Conservation (phyloP, 2,329 filamentous ascomycete genomes). For the Beauveria bassiana region DNA sequence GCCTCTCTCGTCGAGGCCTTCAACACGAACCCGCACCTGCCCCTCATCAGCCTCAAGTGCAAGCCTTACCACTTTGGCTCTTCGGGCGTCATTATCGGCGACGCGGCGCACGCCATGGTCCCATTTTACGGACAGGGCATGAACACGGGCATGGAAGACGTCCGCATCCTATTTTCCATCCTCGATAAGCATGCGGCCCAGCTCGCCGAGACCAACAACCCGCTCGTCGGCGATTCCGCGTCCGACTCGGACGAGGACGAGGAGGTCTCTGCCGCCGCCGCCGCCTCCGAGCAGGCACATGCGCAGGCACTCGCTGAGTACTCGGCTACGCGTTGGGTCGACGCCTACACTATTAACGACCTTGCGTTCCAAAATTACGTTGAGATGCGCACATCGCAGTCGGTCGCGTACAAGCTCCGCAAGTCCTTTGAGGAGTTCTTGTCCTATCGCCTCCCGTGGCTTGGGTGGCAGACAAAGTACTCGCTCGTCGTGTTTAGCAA, state of each 20-base stretch:
- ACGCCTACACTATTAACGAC: slow-evolving; percentile 87
- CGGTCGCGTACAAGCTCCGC: slow-evolving; percentile 66
- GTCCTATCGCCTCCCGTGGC: slow-evolving; percentile 62
- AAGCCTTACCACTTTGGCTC: slow-evolving; percentile 74
- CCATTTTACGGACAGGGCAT: slow-evolving; percentile 98
- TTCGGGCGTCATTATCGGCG: slow-evolving; percentile 78
- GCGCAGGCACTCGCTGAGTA: slow-evolving; percentile 66
- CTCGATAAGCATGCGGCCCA: slow-evolving; percentile 58
- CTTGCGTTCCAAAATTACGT: slow-evolving; percentile 85
- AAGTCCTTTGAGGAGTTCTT: slow-evolving; percentile 84
- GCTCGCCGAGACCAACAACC: slow-evolving; percentile 36
- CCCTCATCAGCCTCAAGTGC: slow-evolving; percentile 90
- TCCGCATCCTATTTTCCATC: slow-evolving; percentile 75
- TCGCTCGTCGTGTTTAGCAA: slow-evolving; percentile 89
- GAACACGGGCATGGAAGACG: slow-evolving; percentile 93
- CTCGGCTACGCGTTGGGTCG: slow-evolving; percentile 62
- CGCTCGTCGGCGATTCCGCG: slow-evolving; percentile 18
- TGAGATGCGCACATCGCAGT: slow-evolving; percentile 88
- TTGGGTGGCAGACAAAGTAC: slow-evolving; percentile 92
- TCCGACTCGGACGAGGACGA: background rate
- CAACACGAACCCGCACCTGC: slow-evolving; percentile 75
- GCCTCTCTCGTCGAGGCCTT: slow-evolving; percentile 68
- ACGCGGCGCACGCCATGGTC: slow-evolving; percentile 95
- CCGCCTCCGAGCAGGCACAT: slow-evolving; percentile 47
- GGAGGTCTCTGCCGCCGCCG: slow-evolving; percentile 21